Evolutionary conservation across 2,329 filamentous ascomycete genomes (phyloP), one percentile per base, ranked within the genome.

Genomic region (Nemania diffusa): DNA sequence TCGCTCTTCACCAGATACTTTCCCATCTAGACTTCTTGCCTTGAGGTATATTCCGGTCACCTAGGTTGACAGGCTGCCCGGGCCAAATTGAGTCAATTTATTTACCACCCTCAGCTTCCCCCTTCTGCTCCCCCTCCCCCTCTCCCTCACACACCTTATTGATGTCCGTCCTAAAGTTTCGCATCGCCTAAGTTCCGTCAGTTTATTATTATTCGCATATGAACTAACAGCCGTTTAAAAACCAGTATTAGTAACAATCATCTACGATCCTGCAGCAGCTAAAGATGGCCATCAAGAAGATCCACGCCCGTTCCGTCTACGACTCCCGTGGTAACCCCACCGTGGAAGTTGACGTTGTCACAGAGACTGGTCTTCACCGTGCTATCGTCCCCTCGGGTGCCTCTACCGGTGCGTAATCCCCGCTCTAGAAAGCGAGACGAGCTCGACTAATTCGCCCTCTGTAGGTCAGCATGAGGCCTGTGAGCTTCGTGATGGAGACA

Each of bases 301-400:
- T 96, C 81, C 92, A 94, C 88, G 92, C 92, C 80, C 92, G 96
- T 81, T 94, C 91, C 79, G 94, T 99, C 87, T 99, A 95, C 90
- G 96, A 99, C 89, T 98, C 96, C 82, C 95, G 96, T 81, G 89
- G 89, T 81, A 99, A 99, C 91, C 96, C 96, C 79, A 99, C 96
- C 81, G 95, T 97, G 79, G 95, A 98, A 88, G 95, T 98, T 78
- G 95, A 97, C 82, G 90, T 97, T 77, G 92, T 97, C 84, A 97
- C 94, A 77, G 93, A 97, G 86, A 97, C 92, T 77, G 95, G 95
- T 79, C 91, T 98, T 72, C 94, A 97, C 90, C 94, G 95, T 80
- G 94, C 95, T 81, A 97, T 97, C 81, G 95, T 98, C 72, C 95
- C 95, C 78, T 97, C 94, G 74, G 95, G 95, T 82, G 95, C 95